phyloP scores from a whole-genome alignment of 345 rosid genomes.

The Aurinia saxatilis region DNA sequence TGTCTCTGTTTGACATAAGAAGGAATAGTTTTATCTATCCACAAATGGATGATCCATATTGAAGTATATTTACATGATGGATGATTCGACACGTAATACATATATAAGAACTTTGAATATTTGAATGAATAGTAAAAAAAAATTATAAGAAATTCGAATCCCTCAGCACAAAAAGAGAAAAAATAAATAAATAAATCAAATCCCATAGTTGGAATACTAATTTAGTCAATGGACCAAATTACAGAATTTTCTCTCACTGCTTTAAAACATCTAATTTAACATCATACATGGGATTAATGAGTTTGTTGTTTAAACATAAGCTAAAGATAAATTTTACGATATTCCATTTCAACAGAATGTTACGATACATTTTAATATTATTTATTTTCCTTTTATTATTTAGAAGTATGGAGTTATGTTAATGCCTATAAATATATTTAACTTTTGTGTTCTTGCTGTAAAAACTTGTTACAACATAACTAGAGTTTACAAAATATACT shows the following conservation, averaged over 20 bases:
- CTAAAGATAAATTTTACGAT: no score
- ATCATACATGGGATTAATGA: background rate
- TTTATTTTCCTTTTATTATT: no score
- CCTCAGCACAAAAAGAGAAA: no score
- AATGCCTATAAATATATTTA: no score
- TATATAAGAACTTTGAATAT: background rate
- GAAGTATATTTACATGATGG: background rate
- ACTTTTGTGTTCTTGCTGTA: no score
- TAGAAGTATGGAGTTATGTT: no score
- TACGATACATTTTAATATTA: no score
- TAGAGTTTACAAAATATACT: no score
- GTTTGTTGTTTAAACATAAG: background rate
- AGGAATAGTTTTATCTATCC: conserved; percentile 10
- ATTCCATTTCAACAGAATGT: no score
- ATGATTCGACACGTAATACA: background rate
- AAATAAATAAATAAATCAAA: no score
- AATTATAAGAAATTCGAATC: background rate
- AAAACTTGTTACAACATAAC: no score
- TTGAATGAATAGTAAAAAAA: background rate
- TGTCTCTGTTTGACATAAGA: background rate
- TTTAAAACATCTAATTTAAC: background rate
- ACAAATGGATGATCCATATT: conserved; percentile 18
- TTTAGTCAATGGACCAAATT: background rate
- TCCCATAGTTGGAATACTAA: background rate
- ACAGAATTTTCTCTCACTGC: background rate